A percentile compares a stretch with the other conserved stretches of the same genome.
Conservation (phyloP, 352 stramenopile genomes). For the Globisporangium camurandrum region DNA sequence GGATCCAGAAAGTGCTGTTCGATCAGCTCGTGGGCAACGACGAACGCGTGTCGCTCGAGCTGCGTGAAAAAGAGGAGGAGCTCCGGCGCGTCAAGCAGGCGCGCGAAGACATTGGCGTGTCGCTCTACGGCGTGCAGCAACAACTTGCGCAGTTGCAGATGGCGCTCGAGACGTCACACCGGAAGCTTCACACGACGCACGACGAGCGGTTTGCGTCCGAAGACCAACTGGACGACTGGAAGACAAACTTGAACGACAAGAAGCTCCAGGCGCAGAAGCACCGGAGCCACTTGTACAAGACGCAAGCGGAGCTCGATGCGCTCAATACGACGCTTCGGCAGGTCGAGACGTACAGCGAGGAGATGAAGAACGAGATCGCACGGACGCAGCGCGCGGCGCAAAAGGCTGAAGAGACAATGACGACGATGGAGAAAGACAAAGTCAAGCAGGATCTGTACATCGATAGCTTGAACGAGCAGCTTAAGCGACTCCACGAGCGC, state of each 20-base stretch:
- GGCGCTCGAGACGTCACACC: constrained; percentile 76
- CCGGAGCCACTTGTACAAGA: constrained; percentile 67
- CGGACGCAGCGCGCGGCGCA: constrained; percentile 88
- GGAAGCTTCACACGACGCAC: constrained; percentile 53
- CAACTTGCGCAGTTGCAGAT: constrained; percentile 91
- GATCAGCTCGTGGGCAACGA: constrained; percentile 75
- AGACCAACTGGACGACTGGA: constrained; percentile 67
- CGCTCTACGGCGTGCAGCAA: constrained; percentile 93
- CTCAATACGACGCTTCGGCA: constrained; percentile 81
- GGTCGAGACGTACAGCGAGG: constrained; percentile 91
- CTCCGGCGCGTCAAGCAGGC: constrained; percentile 50
- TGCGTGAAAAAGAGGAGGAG: constrained; percentile 76
- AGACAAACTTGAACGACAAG: constrained; percentile 50
- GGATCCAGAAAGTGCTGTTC: constrained; percentile 79
- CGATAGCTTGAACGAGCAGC: constrained; percentile 86
- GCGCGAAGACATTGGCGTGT: constrained; percentile 87
- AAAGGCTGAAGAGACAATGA: constrained; percentile 91
- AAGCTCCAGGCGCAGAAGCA: constrained; percentile 56
- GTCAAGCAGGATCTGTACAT: constrained; percentile 93
- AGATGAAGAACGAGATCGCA: constrained; percentile 93
- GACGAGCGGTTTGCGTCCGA: constrained; percentile 64
- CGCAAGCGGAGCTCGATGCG: constrained; percentile 82
- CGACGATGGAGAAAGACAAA: constrained; percentile 91
- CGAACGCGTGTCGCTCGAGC: constrained; percentile 56
- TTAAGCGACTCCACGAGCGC: constrained; percentile 85